Base-by-base conservation (phyloP, 2,329 filamentous ascomycete species). In the Paramyrothecium roridum region DNA sequence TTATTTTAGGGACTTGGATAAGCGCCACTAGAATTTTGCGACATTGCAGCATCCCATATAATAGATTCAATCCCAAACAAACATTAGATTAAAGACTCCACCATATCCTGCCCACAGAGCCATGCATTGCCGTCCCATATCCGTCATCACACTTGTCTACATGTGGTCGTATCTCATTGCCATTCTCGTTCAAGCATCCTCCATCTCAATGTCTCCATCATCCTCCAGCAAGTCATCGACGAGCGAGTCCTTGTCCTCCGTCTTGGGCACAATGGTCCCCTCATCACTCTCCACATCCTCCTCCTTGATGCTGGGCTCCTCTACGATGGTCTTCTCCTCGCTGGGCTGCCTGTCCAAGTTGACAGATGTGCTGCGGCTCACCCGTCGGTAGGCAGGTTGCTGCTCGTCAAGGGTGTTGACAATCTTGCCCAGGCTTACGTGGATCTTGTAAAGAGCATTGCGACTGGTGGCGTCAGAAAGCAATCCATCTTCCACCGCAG, bases 391-490 rank as follows among this genome's bases (percentile, higher is more conserved):
- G 43, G 61, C 62, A 2, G 67, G 68, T 53, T 72, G 68, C 59
- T 67, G 67, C 64, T 80, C 80, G 54, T 80, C 80, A 3, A 87
- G 76, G 33, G 69, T 69, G 63, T 87, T 87, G 59, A 88, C 84
- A 53, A 88, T 87, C 73, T 88, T 88, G 62, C 85, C 85, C 1
- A 89, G 72, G 56, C 77, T 80, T 60, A 88, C 81, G 63, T 89
- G 86, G 52, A 89, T 81, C 69, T 89, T 89, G 74, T 84, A 87
- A 16, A 89, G 73, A 1, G 85, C 80, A 59, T 89, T 89, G 51
- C 83, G 79, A 60, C 80, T 82, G 21, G 80, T 83, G 16, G 81
- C 83, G 69, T 85, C 88, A 20, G 78, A 78, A 54, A 84, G 73
- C 48, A 86, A 71, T 50, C 81, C 82, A 48, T 79, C 79, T 43